phyloP scores from a whole-genome alignment of 371 early-diverging fungal species.

The Apophysomyces ossiformis region DNA sequence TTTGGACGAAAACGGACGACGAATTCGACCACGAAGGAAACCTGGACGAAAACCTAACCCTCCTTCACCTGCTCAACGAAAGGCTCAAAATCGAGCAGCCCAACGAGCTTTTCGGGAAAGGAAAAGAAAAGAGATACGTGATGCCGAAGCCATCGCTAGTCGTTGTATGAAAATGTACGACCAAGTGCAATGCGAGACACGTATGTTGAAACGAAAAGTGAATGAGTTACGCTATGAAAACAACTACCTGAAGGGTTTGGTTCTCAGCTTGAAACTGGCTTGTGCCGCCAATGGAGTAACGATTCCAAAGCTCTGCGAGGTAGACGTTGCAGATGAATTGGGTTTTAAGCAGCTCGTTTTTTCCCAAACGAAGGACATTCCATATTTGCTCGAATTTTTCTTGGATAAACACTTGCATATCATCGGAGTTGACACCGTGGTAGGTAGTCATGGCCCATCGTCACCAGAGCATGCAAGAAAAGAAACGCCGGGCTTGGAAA shows the following conservation, averaged over 20 bases:
- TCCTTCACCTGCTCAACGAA: slow-evolving; percentile 61
- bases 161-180: slow-evolving; percentile 36
- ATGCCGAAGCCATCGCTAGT: slow-evolving; percentile 60
- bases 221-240: slow-evolving; percentile 38
- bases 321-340: slow-evolving; percentile 17
- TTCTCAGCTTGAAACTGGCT: slow-evolving; percentile 37
- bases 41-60: slow-evolving; percentile 55
- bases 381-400: slow-evolving; percentile 24
- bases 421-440: not conserved
- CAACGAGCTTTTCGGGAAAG: slow-evolving; percentile 81
- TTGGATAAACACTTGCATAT: slow-evolving; percentile 20
- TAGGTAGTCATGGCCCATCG: not conserved
- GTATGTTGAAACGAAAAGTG: slow-evolving; percentile 22
- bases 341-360: slow-evolving; percentile 13
- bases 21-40: slow-evolving; percentile 47
- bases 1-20: slow-evolving; percentile 41
- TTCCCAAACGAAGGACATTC: slow-evolving; percentile 20
- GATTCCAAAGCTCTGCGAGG: slow-evolving; percentile 45
- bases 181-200: slow-evolving; percentile 33
- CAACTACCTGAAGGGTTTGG: slow-evolving; percentile 37
- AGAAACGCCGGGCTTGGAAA: not conserved
- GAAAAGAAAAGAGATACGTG: slow-evolving; percentile 74
- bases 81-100: slow-evolving; percentile 78
- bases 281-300: slow-evolving; percentile 41
- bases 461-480: slow-evolving; percentile 5